Evolutionary conservation across 78 protist species (phyloP).

Genomic region (Cyanophora paradoxa): DNA sequence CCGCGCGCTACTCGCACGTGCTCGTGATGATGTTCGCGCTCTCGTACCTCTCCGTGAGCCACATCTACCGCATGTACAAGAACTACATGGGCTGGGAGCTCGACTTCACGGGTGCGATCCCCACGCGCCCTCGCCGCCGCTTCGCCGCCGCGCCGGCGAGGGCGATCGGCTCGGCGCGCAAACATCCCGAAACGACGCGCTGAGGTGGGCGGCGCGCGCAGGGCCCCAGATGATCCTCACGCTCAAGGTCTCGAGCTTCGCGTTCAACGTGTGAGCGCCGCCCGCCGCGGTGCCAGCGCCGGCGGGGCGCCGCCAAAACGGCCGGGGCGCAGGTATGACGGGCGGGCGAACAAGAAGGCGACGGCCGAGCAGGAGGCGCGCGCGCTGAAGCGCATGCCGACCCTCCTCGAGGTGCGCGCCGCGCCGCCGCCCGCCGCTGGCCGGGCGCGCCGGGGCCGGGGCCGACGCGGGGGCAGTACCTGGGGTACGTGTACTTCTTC

Average conservation of each 20-base stretch:
- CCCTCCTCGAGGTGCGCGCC: conserved; percentile 54
- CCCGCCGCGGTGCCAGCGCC: too few relatives aligned
- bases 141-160: too few relatives aligned
- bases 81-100: conserved; percentile 12
- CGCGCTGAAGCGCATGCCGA: conserved; percentile 44
- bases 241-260: conserved; percentile 43
- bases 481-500: conserved; percentile 53
- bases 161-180: too few relatives aligned
- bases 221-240: conserved; percentile 46
- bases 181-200: too few relatives aligned
- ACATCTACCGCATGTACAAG: conserved; percentile 13
- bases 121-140: too few relatives aligned
- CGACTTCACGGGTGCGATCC: conserved; percentile 7
- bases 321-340: too few relatives aligned
- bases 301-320: too few relatives aligned
- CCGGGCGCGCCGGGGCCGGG: too few relatives aligned
- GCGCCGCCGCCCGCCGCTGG: too few relatives aligned
- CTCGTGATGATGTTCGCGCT: neutral
- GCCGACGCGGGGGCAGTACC: too few relatives aligned
- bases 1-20: neutral
- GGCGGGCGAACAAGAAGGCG: neutral
- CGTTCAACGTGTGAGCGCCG: conserved; percentile 53
- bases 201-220: too few relatives aligned
- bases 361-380: conserved; percentile 34
- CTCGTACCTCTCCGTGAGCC: neutral